phyloP scores from a whole-genome alignment of 2,329 filamentous ascomycete genomes.

The Acrocalymma vagum region DNA sequence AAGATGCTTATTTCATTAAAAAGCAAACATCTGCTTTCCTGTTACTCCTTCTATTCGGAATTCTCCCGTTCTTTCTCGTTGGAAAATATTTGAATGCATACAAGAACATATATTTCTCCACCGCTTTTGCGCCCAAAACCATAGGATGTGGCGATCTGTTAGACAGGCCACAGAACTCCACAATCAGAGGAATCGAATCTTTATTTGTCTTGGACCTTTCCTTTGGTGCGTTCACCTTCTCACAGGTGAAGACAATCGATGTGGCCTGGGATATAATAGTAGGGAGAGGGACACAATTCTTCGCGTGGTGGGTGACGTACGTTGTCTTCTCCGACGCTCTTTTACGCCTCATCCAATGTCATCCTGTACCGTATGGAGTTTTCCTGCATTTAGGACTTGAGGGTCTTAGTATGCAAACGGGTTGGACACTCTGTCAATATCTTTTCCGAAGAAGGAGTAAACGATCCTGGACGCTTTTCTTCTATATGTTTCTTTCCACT shows the following conservation, averaged over 20 bases:
- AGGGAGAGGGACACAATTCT: slow-evolving; percentile 40
- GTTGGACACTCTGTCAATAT: slow-evolving; percentile 36
- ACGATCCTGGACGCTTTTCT: slow-evolving; percentile 31
- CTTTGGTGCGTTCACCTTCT: slow-evolving; percentile 35
- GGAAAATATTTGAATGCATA: too few species aligned
- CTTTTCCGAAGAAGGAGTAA: slow-evolving; percentile 29
- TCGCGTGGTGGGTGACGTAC: slow-evolving; percentile 40
- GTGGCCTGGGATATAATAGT: slow-evolving; percentile 45
- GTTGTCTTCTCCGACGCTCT: slow-evolving; percentile 44
- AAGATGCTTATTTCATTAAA: too few species aligned
- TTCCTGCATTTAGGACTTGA: slow-evolving; percentile 43
- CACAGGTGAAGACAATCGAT: slow-evolving; percentile 46
- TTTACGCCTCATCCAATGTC: slow-evolving; percentile 42
- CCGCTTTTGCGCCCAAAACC: too few species aligned
- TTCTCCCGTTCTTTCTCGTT: too few species aligned
- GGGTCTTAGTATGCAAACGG: slow-evolving; percentile 27
- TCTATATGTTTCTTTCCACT: slow-evolving; percentile 41
- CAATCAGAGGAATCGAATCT: slow-evolving; percentile 30
- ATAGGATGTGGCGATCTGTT: too few species aligned
- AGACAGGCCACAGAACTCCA: too few species aligned
- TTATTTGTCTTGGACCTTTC: slow-evolving; percentile 39
- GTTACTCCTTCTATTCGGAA: too few species aligned
- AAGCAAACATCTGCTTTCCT: too few species aligned
- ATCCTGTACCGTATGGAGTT: slow-evolving; percentile 41
- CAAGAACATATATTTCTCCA: too few species aligned